These are phyloP conservation scores for Penicillium sp. DNA, from an alignment of 2,329 filamentous ascomycete genomes.

Conservation along the genomic window DNA sequence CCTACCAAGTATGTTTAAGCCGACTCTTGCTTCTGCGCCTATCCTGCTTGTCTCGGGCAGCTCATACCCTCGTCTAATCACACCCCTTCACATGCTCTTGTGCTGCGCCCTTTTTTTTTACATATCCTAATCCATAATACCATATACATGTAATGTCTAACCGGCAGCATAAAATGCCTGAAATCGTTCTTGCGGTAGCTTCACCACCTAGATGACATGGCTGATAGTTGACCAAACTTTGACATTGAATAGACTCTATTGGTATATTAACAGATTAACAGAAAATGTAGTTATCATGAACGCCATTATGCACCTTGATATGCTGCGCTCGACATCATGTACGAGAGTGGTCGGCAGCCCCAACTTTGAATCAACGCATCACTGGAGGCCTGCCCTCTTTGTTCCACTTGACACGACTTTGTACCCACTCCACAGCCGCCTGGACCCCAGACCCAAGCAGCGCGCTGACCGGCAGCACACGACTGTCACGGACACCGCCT, in stretches of 20 bases:
- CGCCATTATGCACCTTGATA: conserved; percentile 18
- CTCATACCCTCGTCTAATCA: not conserved
- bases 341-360: not conserved
- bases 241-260: conserved; percentile 8
- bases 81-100: not conserved
- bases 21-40: not conserved
- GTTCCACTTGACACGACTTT: conserved; percentile 91
- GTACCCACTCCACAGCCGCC: conserved; percentile 96
- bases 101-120: not conserved
- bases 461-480: conserved; percentile 89
- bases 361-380: conserved; percentile 65
- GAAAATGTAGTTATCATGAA: conserved; percentile 7
- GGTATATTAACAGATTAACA: conserved; percentile 10
- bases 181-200: not conserved
- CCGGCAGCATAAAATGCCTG: not conserved
- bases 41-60: not conserved
- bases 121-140: not conserved
- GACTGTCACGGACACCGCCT: conserved; percentile 77
- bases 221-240: not conserved
- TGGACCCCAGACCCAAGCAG: conserved; percentile 76
- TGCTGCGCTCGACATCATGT: conserved; percentile 6
- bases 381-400: conserved; percentile 88
- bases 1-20: conserved; percentile 1
- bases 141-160: not conserved
- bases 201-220: not conserved